Percentiles rank a stretch among this genome's conserved stretches.
Evolutionary conservation across 2,329 filamentous ascomycete species (phyloP).

Genomic region (Neofusicoccum kwambonambiense): DNA sequence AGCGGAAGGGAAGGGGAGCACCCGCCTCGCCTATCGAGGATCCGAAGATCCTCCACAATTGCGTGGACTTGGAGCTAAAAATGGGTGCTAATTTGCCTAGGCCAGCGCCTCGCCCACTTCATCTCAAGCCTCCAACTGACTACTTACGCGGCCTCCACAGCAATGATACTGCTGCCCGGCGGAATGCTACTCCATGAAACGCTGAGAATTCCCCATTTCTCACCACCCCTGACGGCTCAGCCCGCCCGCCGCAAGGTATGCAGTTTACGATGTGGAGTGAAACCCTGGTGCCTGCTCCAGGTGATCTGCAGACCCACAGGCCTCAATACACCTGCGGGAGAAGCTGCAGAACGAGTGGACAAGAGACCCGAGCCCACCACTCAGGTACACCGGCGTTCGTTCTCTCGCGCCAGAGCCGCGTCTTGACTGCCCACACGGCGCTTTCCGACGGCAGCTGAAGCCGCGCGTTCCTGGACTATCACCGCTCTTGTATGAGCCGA

Average conservation of each 20-base stretch:
- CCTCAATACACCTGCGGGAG: neutral
- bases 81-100: conserved; percentile 4
- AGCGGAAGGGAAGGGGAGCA: neutral
- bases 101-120: neutral
- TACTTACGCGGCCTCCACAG: neutral
- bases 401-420: neutral
- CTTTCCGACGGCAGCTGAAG: neutral
- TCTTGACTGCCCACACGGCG: neutral
- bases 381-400: neutral
- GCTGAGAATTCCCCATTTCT: neutral
- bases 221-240: too few relatives aligned
- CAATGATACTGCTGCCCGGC: too few relatives aligned
- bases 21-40: neutral
- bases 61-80: neutral
- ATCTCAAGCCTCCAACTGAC: neutral
- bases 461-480: neutral
- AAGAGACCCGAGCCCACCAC: neutral
- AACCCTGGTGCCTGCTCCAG: neutral
- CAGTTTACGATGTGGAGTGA: neutral
- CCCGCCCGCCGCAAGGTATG: too few relatives aligned
- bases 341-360: neutral
- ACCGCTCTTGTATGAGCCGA: too few relatives aligned
- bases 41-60: conserved; percentile 3
- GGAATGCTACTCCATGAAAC: neutral
- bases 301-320: neutral